Evolutionary conservation across 1,139 yeast species (phyloP).

Genomic region (Kodamaea sp.): DNA sequence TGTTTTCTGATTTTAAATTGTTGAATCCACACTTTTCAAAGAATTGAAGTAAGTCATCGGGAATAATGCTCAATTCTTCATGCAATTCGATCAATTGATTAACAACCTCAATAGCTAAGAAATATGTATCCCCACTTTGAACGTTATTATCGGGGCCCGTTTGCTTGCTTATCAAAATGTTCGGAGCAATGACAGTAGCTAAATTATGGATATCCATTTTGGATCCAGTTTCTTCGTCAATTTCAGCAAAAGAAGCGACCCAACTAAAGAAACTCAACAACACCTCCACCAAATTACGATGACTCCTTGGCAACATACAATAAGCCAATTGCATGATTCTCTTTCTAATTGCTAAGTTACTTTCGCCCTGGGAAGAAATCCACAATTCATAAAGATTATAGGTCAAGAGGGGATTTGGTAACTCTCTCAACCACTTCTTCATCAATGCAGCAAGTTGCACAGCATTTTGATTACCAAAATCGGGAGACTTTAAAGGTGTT

Average conservation of each 20-base stretch:
- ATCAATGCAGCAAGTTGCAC: constrained; percentile 91
- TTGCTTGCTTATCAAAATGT: constrained; percentile 61
- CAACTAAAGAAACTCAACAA: constrained; percentile 82
- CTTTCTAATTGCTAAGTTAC: constrained; percentile 47
- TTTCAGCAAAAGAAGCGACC: constrained; percentile 94
- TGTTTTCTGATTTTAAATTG: constrained; percentile 16
- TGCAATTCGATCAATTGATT: constrained; percentile 80
- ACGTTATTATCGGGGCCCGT: constrained; percentile 22
- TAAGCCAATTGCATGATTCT: constrained; percentile 67
- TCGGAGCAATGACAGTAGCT: constrained; percentile 95
- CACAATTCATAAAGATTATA: constrained; percentile 73
- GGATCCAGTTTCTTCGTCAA: constrained; percentile 83
- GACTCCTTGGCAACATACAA: constrained; percentile 75
- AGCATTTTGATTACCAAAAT: constrained; percentile 73
- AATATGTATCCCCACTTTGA: constrained; percentile 67
- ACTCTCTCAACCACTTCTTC: constrained; percentile 86
- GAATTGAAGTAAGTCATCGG: constrained; percentile 48
- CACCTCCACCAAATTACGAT: constrained; percentile 86
- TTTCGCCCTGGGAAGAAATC: constrained; percentile 66
- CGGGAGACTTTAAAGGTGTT: constrained; percentile 69
- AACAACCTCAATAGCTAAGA: constrained; percentile 87
- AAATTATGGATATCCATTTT: constrained; percentile 95
- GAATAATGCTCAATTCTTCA: constrained; percentile 76
- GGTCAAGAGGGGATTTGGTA: constrained; percentile 89
- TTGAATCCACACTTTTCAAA: constrained; percentile 35